phyloP scores from a whole-genome alignment of 2,329 filamentous ascomycete genomes.

The Huntiella bhutanensis region DNA sequence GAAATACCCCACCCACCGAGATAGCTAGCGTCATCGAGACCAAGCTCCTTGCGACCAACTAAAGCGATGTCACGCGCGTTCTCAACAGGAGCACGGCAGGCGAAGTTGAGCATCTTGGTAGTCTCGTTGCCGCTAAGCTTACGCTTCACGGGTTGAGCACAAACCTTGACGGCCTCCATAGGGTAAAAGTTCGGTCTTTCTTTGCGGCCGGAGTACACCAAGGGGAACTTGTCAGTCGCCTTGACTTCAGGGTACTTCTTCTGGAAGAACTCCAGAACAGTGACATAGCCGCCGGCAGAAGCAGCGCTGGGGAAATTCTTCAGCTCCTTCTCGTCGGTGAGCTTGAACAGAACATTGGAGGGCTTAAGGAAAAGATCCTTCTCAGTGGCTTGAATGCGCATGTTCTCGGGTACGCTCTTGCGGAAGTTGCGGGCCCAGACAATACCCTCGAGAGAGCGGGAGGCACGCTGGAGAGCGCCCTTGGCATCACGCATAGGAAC shows the following conservation, averaged over 20 bases:
- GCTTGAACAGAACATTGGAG: constrained; percentile 16
- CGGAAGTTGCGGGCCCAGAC: constrained; percentile 1
- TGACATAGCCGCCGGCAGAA: constrained; percentile 16
- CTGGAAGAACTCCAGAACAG: constrained; percentile 26
- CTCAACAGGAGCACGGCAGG: constrained; percentile 43
- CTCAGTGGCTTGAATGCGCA: neutral
- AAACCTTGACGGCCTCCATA: constrained; percentile 43
- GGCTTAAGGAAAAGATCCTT: constrained; percentile 2
- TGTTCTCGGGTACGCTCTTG: neutral
- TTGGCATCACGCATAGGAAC: constrained; percentile 5
- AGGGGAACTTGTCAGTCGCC: constrained; percentile 26
- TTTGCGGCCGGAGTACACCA: constrained; percentile 46
- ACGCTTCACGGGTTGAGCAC: constrained; percentile 38
- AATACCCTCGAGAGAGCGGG: constrained; percentile 3
- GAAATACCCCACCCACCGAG: constrained; percentile 42
- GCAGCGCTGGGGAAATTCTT: constrained; percentile 15
- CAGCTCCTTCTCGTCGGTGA: constrained; percentile 18
- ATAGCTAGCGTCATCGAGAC: constrained; percentile 28
- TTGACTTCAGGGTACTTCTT: constrained; percentile 20
- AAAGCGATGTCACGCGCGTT: constrained; percentile 49
- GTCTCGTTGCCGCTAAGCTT: constrained; percentile 44
- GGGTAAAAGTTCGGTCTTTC: constrained; percentile 45
- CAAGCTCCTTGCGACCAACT: constrained; percentile 36
- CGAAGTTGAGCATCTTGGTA: constrained; percentile 50
- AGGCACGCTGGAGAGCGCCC: neutral